phyloP scores from a whole-genome alignment of 1,139 yeast species.

The Geotrichum siamense region DNA sequence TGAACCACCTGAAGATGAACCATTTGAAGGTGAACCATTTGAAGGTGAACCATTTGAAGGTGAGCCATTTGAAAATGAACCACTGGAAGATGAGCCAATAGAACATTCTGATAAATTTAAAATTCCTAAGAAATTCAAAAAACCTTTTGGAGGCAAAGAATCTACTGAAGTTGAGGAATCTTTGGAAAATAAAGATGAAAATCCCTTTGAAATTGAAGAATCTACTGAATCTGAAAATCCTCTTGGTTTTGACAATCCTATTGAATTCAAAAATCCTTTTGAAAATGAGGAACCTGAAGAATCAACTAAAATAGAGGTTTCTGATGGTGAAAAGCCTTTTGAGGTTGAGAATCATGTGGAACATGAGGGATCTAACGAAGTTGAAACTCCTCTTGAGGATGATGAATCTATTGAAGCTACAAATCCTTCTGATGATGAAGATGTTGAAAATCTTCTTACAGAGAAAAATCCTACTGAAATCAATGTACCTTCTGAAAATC shows the following conservation, averaged over 20 bases:
- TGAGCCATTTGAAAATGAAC: not conserved
- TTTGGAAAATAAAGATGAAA: not conserved
- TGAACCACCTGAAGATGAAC: conserved; percentile 1
- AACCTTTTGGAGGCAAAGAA: too few species aligned
- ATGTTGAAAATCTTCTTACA: too few species aligned
- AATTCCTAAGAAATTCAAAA: not conserved
- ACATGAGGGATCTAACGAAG: not conserved
- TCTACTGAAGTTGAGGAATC: not conserved
- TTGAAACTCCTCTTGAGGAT: not conserved
- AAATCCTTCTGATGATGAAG: not conserved
- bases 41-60: not conserved
- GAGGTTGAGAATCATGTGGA: not conserved
- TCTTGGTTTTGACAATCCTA: not conserved
- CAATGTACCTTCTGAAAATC: too few species aligned
- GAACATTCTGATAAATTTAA: too few species aligned
- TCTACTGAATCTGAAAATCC: not conserved
- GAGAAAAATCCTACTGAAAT: too few species aligned
- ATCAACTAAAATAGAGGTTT: not conserved
- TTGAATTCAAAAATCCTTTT: not conserved
- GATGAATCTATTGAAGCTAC: not conserved
- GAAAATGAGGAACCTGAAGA: not conserved
- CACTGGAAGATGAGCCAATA: not conserved
- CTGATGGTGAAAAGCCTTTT: not conserved
- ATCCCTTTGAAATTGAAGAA: not conserved
- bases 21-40: conserved; percentile 1